A percentile compares a stretch with the other conserved stretches of the same genome.
phyloP scores from a whole-genome alignment of 169 alveolate genomes.

The Plasmodium vivax region DNA sequence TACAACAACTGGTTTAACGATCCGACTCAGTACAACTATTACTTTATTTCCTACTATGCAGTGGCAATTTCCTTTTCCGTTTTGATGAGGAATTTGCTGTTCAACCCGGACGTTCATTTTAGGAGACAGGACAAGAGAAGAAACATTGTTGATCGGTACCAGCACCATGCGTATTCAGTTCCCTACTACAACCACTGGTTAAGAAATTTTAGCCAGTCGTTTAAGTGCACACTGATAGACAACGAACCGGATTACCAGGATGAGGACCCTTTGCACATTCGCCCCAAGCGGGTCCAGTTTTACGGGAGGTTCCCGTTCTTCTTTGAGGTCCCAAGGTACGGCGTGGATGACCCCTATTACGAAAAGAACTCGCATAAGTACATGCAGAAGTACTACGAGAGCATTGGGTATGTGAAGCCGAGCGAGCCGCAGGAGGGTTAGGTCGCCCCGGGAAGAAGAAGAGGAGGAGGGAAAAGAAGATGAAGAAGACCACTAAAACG shows the following conservation, averaged over 20 bases:
- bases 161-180: slow-evolving; percentile 83
- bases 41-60: slow-evolving; percentile 78
- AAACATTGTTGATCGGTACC: slow-evolving; percentile 78
- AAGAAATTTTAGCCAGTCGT: slow-evolving; percentile 81
- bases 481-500: background rate
- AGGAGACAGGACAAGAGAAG: slow-evolving; percentile 77
- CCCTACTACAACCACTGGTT: slow-evolving; percentile 81
- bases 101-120: slow-evolving; percentile 76
- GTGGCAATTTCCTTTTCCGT: slow-evolving; percentile 49
- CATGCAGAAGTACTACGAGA: slow-evolving; percentile 80
- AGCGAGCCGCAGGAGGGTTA: background rate
- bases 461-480: background rate
- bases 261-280: slow-evolving; percentile 78
- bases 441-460: background rate
- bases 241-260: slow-evolving; percentile 85
- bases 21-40: slow-evolving; percentile 84
- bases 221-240: slow-evolving; percentile 82
- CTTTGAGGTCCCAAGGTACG: slow-evolving; percentile 82
- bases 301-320: slow-evolving; percentile 85
- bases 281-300: slow-evolving; percentile 80
- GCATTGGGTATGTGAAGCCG: slow-evolving; percentile 60
- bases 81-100: slow-evolving; percentile 43
- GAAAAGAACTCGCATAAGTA: slow-evolving; percentile 81
- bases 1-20: slow-evolving; percentile 86
- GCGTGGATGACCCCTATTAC: slow-evolving; percentile 79